These are phyloP conservation scores for Leishmania aethiopica DNA, from an alignment of 208 protist species.

Conservation along the genomic window DNA sequence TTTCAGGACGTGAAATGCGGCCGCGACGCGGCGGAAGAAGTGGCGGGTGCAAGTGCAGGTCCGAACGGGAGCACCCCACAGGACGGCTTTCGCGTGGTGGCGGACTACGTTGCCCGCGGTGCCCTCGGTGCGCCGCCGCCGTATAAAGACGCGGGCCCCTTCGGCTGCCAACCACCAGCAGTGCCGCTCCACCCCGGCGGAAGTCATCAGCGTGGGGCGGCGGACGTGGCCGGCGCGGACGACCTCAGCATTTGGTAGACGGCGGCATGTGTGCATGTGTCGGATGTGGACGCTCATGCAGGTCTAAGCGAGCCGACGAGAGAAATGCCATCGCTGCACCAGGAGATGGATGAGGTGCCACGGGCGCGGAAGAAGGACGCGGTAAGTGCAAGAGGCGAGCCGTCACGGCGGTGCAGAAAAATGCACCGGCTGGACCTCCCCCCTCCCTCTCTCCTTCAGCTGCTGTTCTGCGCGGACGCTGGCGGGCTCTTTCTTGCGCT, in stretches of 20 bases:
- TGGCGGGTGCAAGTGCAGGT: neutral
- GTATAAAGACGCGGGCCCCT: constrained; percentile 14
- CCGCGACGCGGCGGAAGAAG: neutral
- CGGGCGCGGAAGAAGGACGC: neutral
- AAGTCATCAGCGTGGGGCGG: constrained; percentile 4
- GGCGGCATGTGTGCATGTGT: neutral
- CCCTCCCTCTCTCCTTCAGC: neutral
- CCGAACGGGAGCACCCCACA: neutral
- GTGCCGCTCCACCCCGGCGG: neutral
- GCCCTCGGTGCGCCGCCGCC: constrained; percentile 15
- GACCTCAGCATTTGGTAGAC: constrained; percentile 22
- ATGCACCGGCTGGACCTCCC: neutral
- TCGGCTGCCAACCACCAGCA: constrained; percentile 5
- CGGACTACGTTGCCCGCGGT: constrained; percentile 87
- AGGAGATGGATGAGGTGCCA: neutral
- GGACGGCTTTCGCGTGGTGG: constrained; percentile 91
- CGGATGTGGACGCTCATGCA: neutral
- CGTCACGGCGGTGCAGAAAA: neutral
- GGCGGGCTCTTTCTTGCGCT: neutral
- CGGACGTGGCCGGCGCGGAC: neutral
- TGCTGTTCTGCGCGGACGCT: neutral
- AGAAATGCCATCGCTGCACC: neutral
- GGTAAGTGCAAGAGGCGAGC: neutral
- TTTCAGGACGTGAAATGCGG: constrained; percentile 23
- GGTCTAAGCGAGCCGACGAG: neutral